These are phyloP conservation scores for Russula earlei DNA, from an alignment of 768 basidiomycete species.

Conservation along the genomic window DNA sequence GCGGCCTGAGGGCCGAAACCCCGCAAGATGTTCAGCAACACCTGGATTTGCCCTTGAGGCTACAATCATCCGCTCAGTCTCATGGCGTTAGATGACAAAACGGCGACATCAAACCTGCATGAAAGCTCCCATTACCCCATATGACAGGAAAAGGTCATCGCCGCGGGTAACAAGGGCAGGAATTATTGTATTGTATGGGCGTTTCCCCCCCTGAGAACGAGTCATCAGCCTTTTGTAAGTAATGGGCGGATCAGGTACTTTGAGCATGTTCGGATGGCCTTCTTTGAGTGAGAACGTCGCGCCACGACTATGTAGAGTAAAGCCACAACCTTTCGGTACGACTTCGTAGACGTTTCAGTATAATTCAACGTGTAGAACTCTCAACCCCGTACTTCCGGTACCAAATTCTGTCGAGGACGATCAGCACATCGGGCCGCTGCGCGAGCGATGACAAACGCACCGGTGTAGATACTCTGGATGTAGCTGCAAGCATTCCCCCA, in stretches of 20 bases:
- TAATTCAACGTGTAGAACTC: background rate
- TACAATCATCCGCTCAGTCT: slow-evolving; percentile 25
- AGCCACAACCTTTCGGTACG: slow-evolving; percentile 89
- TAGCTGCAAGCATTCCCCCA: slow-evolving; percentile 88
- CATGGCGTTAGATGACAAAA: background rate
- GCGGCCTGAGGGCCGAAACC: slow-evolving; percentile 85
- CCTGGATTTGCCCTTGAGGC: slow-evolving; percentile 96
- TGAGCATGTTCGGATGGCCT: slow-evolving; percentile 76
- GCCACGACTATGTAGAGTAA: slow-evolving; percentile 94
- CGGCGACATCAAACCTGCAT: slow-evolving; percentile 51
- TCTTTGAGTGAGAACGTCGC: slow-evolving; percentile 71
- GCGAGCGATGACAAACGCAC: slow-evolving; percentile 28
- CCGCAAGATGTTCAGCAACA: slow-evolving; percentile 80
- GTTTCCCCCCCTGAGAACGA: slow-evolving; percentile 57
- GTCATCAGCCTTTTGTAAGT: background rate
- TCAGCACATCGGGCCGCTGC: background rate
- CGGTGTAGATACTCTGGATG: slow-evolving; percentile 84
- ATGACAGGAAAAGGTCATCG: slow-evolving; percentile 78
- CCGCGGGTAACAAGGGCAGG: slow-evolving; percentile 76
- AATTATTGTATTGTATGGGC: slow-evolving; percentile 90
- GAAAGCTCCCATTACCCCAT: slow-evolving; percentile 87
- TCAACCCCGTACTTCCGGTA: slow-evolving; percentile 50
- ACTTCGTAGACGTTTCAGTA: slow-evolving; percentile 35
- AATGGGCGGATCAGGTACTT: slow-evolving; percentile 34
- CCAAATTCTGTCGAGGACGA: slow-evolving; percentile 60